A percentile compares a stretch with the other conserved stretches of the same genome.
These are phyloP conservation scores for Epichloe typhina DNA, from an alignment of 2,329 filamentous ascomycete species.

Conservation along the genomic window DNA sequence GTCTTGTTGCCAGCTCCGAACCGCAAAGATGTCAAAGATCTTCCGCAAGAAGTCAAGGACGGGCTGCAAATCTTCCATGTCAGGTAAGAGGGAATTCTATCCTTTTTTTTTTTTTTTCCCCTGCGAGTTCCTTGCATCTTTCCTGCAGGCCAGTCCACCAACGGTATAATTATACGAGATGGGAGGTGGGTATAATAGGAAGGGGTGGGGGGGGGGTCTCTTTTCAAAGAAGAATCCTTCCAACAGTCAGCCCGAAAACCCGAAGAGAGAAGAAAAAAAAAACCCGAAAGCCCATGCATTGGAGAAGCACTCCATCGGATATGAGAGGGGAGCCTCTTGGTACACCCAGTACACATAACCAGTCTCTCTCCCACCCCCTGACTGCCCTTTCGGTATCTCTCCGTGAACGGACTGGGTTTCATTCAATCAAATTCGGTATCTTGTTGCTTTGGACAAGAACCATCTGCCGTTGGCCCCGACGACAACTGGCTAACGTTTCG, in stretches of 20 bases:
- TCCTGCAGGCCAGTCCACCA: background rate
- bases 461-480: background rate
- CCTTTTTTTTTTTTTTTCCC: conserved; percentile 2
- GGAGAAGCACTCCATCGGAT: too few relatives aligned
- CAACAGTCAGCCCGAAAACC: too few relatives aligned
- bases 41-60: conserved; percentile 78
- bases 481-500: conserved; percentile 15
- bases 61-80: conserved; percentile 85
- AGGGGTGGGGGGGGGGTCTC: too few relatives aligned
- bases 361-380: too few relatives aligned
- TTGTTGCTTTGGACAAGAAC: background rate
- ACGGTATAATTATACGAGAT: too few relatives aligned
- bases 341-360: too few relatives aligned
- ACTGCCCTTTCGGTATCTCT: background rate
- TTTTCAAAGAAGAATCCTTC: too few relatives aligned
- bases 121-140: background rate
- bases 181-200: too few relatives aligned
- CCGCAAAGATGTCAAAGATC: conserved; percentile 79
- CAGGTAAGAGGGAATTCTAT: conserved; percentile 41
- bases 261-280: too few relatives aligned
- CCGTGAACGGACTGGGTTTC: background rate
- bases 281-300: too few relatives aligned
- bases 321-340: too few relatives aligned
- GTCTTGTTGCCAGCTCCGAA: conserved; percentile 82
- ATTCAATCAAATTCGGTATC: background rate